Base-by-base conservation (phyloP, 2,329 filamentous ascomycete genomes). In the Phialocephala subalpina region DNA sequence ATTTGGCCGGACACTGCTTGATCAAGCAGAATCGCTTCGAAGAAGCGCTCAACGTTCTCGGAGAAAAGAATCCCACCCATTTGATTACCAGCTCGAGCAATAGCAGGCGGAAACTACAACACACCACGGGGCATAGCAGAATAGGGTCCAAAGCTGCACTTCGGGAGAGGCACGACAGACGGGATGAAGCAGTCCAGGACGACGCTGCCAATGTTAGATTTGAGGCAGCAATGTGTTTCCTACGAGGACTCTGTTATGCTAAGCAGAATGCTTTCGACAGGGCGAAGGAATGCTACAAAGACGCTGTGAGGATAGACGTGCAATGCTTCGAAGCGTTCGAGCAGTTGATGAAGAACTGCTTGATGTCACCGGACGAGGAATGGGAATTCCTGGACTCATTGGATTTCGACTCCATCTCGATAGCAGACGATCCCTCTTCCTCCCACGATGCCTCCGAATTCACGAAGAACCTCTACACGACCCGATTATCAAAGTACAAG, bases 241-340 rank as follows among this genome's bases (percentile, higher is more conserved):
- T 99, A 60, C 86, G 96, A 27, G 96, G 96, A 5, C 86, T 97
- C 58, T 98, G 97, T 83, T 97, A 94, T 77, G 94, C 96, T 7
- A 97, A 97, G 80, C 93, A 97, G 78, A 99, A 98, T 78, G 92
- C 95, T 29, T 98, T 98, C 74, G 96, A 99, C 77, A 90, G 94
- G 38, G 96, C 96, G 60, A 97, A 97, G 78, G 94, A 98, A 74
- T 98, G 96, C 81, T 99, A 98, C 84, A 98, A 97, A 81, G 93
- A 97, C 74, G 96, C 96, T 1, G 94, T 98, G 55, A 89, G 92
- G 68, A 97, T 99, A 75, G 96, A 99, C 76, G 94, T 98, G 3
- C 94, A 97, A 78, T 99, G 96, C 80, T 98, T 97, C 76, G 96
- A 99, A 79, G 96, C 96, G 0, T 98, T 99, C 76, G 94, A 97